Evolutionary conservation across 73 alveolate genomes (phyloP).

Genomic region (Paramecium octaurelia): DNA sequence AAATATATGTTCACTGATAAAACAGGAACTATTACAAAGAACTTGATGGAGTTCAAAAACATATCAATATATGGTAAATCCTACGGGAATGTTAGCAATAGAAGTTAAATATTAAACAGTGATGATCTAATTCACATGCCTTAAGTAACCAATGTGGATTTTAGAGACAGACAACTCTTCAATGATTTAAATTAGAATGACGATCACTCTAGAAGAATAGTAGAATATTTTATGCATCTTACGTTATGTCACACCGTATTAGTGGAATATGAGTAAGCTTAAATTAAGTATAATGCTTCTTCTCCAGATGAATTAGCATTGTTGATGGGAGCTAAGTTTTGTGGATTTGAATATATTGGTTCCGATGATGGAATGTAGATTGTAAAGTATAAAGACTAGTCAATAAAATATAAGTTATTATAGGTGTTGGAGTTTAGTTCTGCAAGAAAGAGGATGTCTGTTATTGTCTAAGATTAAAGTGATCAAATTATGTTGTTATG

Average conservation of each 20-base stretch:
- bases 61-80: slow-evolving; percentile 69
- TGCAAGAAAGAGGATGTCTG: slow-evolving; percentile 91
- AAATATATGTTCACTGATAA: slow-evolving; percentile 82
- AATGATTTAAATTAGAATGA: slow-evolving; percentile 7
- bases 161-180: slow-evolving; percentile 27
- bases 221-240: slow-evolving; percentile 67
- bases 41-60: slow-evolving; percentile 78
- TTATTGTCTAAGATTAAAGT: slow-evolving; percentile 74
- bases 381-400: slow-evolving; percentile 67
- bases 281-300: slow-evolving; percentile 71
- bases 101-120: not conserved
- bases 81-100: slow-evolving; percentile 57
- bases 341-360: slow-evolving; percentile 66
- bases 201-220: slow-evolving; percentile 17
- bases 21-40: slow-evolving; percentile 88
- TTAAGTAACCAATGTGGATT: slow-evolving; percentile 52
- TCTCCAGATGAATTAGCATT: slow-evolving; percentile 95
- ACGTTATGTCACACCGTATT: slow-evolving; percentile 85
- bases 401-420: slow-evolving; percentile 66
- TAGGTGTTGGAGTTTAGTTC: slow-evolving; percentile 81
- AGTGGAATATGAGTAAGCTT: slow-evolving; percentile 66
- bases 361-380: slow-evolving; percentile 38
- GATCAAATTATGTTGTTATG: slow-evolving; percentile 65
- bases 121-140: not conserved
- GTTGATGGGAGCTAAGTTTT: slow-evolving; percentile 74